Evolutionary conservation across 148 eudicot genomes (phyloP), one percentile per base, ranked within the genome.

Genomic region (Silene latifolia): DNA sequence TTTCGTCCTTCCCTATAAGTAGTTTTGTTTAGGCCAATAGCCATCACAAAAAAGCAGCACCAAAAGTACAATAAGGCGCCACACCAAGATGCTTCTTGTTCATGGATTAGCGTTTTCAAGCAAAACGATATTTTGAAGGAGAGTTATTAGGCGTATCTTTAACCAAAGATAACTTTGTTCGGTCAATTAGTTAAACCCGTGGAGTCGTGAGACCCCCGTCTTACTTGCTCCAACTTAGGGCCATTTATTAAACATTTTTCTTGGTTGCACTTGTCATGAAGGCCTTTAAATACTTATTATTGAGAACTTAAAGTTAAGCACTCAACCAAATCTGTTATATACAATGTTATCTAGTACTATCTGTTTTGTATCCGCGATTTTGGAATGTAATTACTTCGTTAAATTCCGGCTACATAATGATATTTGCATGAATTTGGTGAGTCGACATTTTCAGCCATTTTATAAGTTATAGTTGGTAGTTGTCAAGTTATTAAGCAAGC

Each of bases 261-360:
- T 12, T 46, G 67, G 79, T 44, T 69, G 76, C 65, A 74, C 44
- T 75, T 70, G 72, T 76, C 60, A 9, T 64, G 73, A 58, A 76
- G 83, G 69, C 42, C 77, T 72, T 60, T 72, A 32, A 29, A 44
- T 65, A 60, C 23, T 62, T 77, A 53, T 60, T 70, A 59, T 47
- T 51, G 64, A 54, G 71, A 63, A 71, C 24, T 42, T 24, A 17
- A 51, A 77, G 64, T 71, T 21, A 27, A 54, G 42, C 75, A 29
- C 12, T 77, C 63, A 56, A 71, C 19, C 70, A 63, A 58, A 44
- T 15, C 23, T 60, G 73, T 69, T 59, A 3, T 18, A 48, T 12
- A 51, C 60, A 51, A 70, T 24, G 62, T 70, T 69, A 77, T 47
- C 27, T 69, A 61, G 61, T 44, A 2, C 29, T 27, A 66, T 67